Evolutionary conservation across 176 grass and related monocot species (phyloP), one percentile per base, ranked within the genome.

Genomic region (Eragrostis curvula): DNA sequence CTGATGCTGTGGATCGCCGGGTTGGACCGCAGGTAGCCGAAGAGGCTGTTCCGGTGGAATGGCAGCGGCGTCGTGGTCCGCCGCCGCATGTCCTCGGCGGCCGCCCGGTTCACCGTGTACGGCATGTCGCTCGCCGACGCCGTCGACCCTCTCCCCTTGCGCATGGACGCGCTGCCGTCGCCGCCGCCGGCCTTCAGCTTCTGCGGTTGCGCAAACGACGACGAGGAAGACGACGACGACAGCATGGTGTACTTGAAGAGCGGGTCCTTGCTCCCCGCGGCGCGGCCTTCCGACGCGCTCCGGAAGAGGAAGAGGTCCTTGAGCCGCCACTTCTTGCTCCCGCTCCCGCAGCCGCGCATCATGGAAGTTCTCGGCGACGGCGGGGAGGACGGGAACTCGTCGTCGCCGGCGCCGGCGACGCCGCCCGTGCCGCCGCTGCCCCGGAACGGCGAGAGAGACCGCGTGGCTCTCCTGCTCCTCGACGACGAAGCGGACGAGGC

Each of bases 281-380:
- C 92, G 59, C 96, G 90, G 40, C 96, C 96, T 68, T 99, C 97
- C 9, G 93, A 99, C 59, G 97, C 91, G 58, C 93, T 99, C 10
- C 97, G 71, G 84, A 99, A 99, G 52, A 99, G 93, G 89, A 96
- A 94, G 2, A 99, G 44, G 67, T 99, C 97, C 75, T 87, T 96
- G 64, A 96, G 85, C 59, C 85, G 63, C 97, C 97, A 96, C 21
- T 94, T 96, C 64, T 89, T 89, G 87, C 93, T 96, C 6, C 93
- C 87, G 81, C 95, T 89, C 13, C 95, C 88, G 57, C 95, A 83
- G 7, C 84, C 89, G 3, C 85, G 60, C 78, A 71, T 82, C 44
- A 94, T 68, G 5, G 87, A 90, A n/a, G 67, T 70, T 0, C 86
- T 40, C 0, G 86, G 78, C 0, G 92, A 79, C 17, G 75, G 89